Evolutionary conservation across 805 yeast genomes (phyloP).

Genomic region (Wickerhamiella occidentalis): DNA sequence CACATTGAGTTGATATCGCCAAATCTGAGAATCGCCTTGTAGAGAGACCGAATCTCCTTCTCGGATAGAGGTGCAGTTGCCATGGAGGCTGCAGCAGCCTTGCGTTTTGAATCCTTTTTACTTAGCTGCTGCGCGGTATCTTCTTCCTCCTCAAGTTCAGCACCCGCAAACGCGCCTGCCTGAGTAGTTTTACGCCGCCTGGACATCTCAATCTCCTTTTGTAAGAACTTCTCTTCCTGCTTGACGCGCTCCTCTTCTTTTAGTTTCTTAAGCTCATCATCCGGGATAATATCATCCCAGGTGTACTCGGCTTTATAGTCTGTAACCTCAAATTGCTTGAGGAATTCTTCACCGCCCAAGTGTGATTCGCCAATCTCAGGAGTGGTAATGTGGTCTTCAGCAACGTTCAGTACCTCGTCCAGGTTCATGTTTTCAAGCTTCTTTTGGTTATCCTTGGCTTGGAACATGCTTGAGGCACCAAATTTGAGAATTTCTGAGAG

Average conservation of each 20-base stretch:
- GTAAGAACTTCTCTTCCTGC: slow-evolving; percentile 72
- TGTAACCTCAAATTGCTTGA: slow-evolving; percentile 94
- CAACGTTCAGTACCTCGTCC: slow-evolving; percentile 92
- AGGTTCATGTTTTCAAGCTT: slow-evolving; percentile 88
- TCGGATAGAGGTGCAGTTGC: slow-evolving; percentile 57
- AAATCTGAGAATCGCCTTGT: slow-evolving; percentile 64
- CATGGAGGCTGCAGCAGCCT: slow-evolving; percentile 25
- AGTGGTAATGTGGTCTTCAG: slow-evolving; percentile 92
- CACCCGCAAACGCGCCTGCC: slow-evolving; percentile 58
- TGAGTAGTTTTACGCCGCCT: slow-evolving; percentile 69
- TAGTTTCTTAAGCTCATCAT: slow-evolving; percentile 74
- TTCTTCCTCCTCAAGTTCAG: slow-evolving; percentile 42
- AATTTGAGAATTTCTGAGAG: slow-evolving; percentile 86
- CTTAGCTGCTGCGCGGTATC: slow-evolving; percentile 13
- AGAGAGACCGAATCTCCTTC: slow-evolving; percentile 73
- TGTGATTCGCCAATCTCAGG: slow-evolving; percentile 97
- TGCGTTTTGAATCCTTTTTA: slow-evolving; percentile 17
- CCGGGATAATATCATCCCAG: slow-evolving; percentile 98
- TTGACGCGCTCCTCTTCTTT: slow-evolving; percentile 85
- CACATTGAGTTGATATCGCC: slow-evolving; percentile 67
- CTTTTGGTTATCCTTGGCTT: slow-evolving; percentile 87
- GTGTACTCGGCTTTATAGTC: slow-evolving; percentile 96
- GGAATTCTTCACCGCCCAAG: slow-evolving; percentile 93
- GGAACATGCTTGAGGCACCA: slow-evolving; percentile 98
- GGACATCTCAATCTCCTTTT: slow-evolving; percentile 81